Evolutionary conservation across 1,284 basidiomycete species (phyloP), one percentile per base, ranked within the genome.

Genomic region (Apiotrichum montevideense): DNA sequence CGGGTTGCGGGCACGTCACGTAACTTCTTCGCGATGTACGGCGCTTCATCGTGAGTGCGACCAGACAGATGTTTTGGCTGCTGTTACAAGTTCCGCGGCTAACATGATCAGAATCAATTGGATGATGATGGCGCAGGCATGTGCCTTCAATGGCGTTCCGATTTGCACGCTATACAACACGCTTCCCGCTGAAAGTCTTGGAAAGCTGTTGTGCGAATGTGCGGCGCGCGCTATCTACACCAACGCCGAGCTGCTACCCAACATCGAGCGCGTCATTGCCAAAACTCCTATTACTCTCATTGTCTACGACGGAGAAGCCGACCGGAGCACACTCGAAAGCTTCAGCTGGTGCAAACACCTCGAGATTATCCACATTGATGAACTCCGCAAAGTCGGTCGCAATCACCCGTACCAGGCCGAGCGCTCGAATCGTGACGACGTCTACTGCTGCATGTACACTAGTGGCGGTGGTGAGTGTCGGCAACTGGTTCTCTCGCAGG

Each of bases 131-230:
- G 86, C 89, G 0, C 85, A 93, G 72, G 88, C 84, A 0, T 94
- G 89, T 70, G 81, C 83, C 2, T 82, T 82, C 52, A 85, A 93
- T 70, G 84, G 85, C 41, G 83, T 85, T 45, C 80, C 87, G 48
- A 90, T 97, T 66, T 94, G 92, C 7, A 98, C 95, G 1, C 92
- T 94, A 0, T 98, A 98, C 77, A 93, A 97, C 73, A 95, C 93
- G 1, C 86, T 98, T 37, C 93, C 95, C 49, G 87, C 90, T 68
- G 79, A 83, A 0, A 89, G 90, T 56, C 84, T 98, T 10, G 80
- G 86, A 5, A 91, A 97, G 74, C 94, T 94, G 1, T 83, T 98
- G 58, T 86, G 87, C 74, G 94, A 98, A 74, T 91, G 94, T 29
- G 80, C 87, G 41, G 79, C 96, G 62, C 59, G 62, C 15, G 57